Evolutionary conservation across 352 stramenopile species (phyloP).

Genomic region (Thalassiosira mediterranea): DNA sequence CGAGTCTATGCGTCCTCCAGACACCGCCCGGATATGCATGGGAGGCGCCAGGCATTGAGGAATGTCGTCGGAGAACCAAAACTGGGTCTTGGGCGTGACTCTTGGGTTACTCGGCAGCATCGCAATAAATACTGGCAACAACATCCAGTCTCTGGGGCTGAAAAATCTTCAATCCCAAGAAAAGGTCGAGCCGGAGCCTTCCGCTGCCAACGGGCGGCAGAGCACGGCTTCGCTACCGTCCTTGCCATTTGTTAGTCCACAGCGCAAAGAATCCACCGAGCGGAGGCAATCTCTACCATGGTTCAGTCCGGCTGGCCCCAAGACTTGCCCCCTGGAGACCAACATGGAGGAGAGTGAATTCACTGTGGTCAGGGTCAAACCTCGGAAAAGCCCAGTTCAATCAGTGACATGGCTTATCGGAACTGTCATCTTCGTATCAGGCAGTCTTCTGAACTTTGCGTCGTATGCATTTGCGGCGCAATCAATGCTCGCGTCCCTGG

Average conservation of each 20-base stretch:
- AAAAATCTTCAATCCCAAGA: slow-evolving; percentile 30
- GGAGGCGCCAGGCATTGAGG: too few species aligned
- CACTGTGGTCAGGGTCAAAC: slow-evolving; percentile 23
- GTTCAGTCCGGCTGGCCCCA: slow-evolving; percentile 22
- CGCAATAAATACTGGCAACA: slow-evolving; percentile 70
- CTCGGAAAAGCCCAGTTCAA: slow-evolving; percentile 21
- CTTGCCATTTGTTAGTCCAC: slow-evolving; percentile 2
- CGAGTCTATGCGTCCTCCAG: too few species aligned
- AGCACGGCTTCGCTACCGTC: slow-evolving; percentile 2
- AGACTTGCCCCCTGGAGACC: slow-evolving; percentile 22
- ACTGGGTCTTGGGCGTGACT: slow-evolving; percentile 53
- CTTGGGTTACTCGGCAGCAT: slow-evolving; percentile 63
- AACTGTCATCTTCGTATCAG: slow-evolving; percentile 62
- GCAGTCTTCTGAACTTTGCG: slow-evolving; percentile 65
- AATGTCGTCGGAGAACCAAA: too few species aligned
- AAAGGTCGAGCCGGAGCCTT: slow-evolving; percentile 16
- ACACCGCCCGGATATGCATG: too few species aligned
- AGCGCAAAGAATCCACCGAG: slow-evolving; percentile 1
- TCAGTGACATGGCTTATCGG: slow-evolving; percentile 56
- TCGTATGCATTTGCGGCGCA: slow-evolving; percentile 65
- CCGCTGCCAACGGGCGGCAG: not conserved
- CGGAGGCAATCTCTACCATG: slow-evolving; percentile 23
- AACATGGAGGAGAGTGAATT: slow-evolving; percentile 37
- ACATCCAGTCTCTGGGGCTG: slow-evolving; percentile 60
- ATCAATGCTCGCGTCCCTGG: slow-evolving; percentile 58